A percentile compares a stretch with the other conserved stretches of the same genome.
Conservation (phyloP, 2,329 filamentous ascomycete species). For the Aureobasidium sp. region DNA sequence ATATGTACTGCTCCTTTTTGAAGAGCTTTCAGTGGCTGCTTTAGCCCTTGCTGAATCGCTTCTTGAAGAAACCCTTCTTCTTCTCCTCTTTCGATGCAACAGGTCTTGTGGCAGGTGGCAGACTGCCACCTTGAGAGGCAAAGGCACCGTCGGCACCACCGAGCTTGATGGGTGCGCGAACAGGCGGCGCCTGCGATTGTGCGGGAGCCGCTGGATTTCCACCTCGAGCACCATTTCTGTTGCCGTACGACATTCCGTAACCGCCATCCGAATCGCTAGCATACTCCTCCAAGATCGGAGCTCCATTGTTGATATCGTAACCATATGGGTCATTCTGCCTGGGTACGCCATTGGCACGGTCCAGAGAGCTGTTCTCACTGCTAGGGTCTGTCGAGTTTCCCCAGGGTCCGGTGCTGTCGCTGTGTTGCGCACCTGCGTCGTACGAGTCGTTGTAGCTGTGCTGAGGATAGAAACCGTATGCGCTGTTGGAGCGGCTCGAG, state of each 20-base stretch:
- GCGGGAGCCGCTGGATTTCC: slow-evolving; percentile 10
- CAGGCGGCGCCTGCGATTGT: slow-evolving; percentile 14
- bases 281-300: slow-evolving; percentile 35
- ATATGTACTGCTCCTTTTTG: slow-evolving; percentile 1
- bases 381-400: slow-evolving; percentile 84
- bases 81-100: slow-evolving; percentile 50
- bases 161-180: slow-evolving; percentile 20
- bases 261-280: slow-evolving; percentile 21
- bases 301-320: slow-evolving; percentile 31
- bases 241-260: slow-evolving; percentile 15
- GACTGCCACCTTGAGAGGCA: slow-evolving; percentile 20
- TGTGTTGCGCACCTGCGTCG: slow-evolving; percentile 67
- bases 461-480: slow-evolving; percentile 34
- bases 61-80: slow-evolving; percentile 84
- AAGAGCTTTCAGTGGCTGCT: not conserved
- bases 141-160: slow-evolving; percentile 15
- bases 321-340: slow-evolving; percentile 20
- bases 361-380: slow-evolving; percentile 87
- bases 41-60: slow-evolving; percentile 62
- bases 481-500: slow-evolving; percentile 34
- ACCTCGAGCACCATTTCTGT: not conserved
- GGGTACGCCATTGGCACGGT: slow-evolving; percentile 51
- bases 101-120: slow-evolving; percentile 21
- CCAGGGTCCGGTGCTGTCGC: slow-evolving; percentile 61
- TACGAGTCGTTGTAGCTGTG: slow-evolving; percentile 73